Conservation (phyloP, 2,329 filamentous ascomycete species). For the Sporothrix variecibatus region DNA sequence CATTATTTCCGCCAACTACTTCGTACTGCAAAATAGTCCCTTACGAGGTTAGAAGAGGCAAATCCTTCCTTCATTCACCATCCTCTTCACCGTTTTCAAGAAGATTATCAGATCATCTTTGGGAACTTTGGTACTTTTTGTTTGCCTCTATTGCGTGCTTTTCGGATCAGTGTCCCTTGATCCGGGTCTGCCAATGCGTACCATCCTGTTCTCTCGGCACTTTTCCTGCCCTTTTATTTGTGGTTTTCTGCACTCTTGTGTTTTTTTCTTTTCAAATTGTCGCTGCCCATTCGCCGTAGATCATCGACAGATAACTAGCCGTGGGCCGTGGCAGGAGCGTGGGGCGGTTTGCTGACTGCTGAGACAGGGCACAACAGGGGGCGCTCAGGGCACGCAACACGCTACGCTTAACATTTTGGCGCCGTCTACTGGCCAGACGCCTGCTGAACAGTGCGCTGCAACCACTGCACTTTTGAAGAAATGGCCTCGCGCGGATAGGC, state of each 20-base stretch:
- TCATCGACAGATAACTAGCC: constrained; percentile 24
- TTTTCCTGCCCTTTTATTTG: background rate
- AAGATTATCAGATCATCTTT: background rate
- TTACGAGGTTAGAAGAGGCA: background rate
- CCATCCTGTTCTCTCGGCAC: background rate
- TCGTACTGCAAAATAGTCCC: background rate
- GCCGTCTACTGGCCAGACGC: background rate
- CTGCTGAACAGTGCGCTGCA: background rate
- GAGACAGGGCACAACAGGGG: constrained; percentile 8
- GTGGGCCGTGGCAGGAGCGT: background rate
- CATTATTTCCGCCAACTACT: background rate
- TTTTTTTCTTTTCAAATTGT: background rate
- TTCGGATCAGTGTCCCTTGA: background rate
- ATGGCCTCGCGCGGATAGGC: background rate
- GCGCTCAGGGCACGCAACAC: background rate
- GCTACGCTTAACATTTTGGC: background rate
- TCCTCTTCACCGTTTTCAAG: background rate
- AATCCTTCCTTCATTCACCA: background rate
- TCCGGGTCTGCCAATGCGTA: background rate
- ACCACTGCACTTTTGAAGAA: background rate
- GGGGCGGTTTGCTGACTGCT: background rate
- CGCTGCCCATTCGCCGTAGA: constrained; percentile 25
- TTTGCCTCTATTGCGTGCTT: background rate
- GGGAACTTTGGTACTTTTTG: background rate
- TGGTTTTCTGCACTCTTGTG: background rate